Conservation (phyloP, 2,329 filamentous ascomycete genomes). For the Neofusicoccum parvum region DNA sequence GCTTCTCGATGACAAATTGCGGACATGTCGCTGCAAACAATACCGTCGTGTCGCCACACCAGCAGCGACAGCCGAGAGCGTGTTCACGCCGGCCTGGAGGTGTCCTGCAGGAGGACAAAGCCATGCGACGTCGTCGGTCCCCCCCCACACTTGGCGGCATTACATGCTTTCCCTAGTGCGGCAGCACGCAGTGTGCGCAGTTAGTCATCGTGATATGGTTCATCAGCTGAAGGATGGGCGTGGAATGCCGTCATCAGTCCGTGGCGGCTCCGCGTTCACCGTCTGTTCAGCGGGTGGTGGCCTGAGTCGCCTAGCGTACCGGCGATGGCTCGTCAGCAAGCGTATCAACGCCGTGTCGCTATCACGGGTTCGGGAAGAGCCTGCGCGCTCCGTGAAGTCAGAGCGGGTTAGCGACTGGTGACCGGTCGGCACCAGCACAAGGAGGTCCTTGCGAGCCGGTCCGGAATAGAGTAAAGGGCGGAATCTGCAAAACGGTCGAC, state of each 20-base stretch:
- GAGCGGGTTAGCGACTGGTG: neutral
- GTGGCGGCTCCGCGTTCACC: neutral
- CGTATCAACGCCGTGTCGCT: constrained; percentile 1
- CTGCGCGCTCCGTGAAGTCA: neutral
- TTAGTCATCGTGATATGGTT: neutral
- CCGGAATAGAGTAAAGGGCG: neutral
- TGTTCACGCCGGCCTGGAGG: too few species aligned
- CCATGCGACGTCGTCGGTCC: neutral
- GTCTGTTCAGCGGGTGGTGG: neutral
- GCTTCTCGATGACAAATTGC: too few species aligned
- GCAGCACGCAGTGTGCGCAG: neutral
- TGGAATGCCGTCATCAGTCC: neutral
- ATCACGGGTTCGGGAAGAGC: constrained; percentile 4
- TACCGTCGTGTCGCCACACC: too few species aligned
- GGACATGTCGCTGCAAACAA: too few species aligned
- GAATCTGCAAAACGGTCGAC: constrained; percentile 6
- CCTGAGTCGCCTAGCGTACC: neutral
- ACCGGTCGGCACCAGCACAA: neutral
- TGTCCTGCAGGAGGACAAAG: neutral
- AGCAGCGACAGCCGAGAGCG: too few species aligned
- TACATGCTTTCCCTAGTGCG: neutral
- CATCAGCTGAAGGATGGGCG: neutral
- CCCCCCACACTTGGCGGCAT: neutral
- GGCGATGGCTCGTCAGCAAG: neutral
- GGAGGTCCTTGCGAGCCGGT: constrained; percentile 1